Evolutionary conservation across 2,329 filamentous ascomycete species (phyloP), one percentile per base, ranked within the genome.

Genomic region (Apiospora sp.): DNA sequence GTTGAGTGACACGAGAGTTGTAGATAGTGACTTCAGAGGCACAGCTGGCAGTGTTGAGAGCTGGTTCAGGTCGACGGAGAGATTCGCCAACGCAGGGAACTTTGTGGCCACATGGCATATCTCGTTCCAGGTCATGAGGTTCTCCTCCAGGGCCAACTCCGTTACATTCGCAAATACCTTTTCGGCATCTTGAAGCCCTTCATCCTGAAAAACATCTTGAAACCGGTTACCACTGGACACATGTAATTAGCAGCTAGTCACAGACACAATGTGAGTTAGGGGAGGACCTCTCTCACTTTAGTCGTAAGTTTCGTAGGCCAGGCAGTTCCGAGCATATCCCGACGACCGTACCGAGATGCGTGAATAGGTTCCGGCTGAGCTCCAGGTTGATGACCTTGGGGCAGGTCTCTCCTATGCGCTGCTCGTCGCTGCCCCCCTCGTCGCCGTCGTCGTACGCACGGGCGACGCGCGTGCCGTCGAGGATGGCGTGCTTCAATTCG

Each of bases 321-420:
- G 88, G 86, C 48, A 98, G 84, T 75, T 93, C 89, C 8, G 84
- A 84, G 80, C 94, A 96, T 51, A 98, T 93, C 2, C 88, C 86
- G 24, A 90, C 87, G 13, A 98, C 87, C 34, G 93, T 90, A 2
- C 84, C 83, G 81, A 95, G 89, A 14, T 83, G 84, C 71, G 91
- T 90, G 77, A 98, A 91, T 46, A 98, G 81, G 80, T 97, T 98
- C 69, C 94, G 89, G 79, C 95, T 95, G 58, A 99, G 82, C 79
- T 98, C 95, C 67, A 98, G 85, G 79, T 98, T 94, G 1, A 88
- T 85, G 70, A 98, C 91, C 77, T 90, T 88, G 1, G 91, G 90
- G 71, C 90, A 92, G n/a, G 85, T 86, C 70, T 86, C 81, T 8
- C 79, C 77, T 67, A 92, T 88, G 22, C 81, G 78, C 41, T 79